Evolutionary conservation across 2,329 filamentous ascomycete genomes (phyloP), one percentile per base, ranked within the genome.

Genomic region (Rutstroemia sp.): DNA sequence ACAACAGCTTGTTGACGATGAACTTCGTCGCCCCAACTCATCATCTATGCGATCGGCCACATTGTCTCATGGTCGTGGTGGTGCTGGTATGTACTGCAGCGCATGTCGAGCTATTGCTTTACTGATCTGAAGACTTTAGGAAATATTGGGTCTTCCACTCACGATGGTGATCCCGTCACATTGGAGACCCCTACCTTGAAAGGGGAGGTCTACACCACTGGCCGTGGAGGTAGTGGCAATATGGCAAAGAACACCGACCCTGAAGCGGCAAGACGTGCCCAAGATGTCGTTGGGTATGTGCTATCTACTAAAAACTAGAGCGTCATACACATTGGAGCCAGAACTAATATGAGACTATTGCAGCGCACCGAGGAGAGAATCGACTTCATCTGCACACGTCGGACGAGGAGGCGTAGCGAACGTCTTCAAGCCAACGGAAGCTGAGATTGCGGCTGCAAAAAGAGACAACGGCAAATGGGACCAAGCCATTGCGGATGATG

Each of bases 101-200:
- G 47, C 46, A n/a, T 54, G 4, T 14, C 34, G 8, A 21, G 19
- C 9, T 49, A 58, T 48, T 38, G 39, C 17, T 39, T 47, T 41
- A 54, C 45, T 51, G 39, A 47, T 48, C 50, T 17, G 39, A 48
- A 16, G 47, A 12, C 8, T 45, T 27, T 56, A 76, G 75, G 86
- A 68, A 89, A 89, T 75, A 87, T 89, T 69, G 77, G 79, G 68
- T 76, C 80, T 62, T 71, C 75, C 57, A 70, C 75, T 61, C 72
- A 72, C 44, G 71, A 72, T 58, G 64, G 83, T 46, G 72, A 76
- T 30, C 75, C 82, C 51, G 74, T 81, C 61, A 88, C 92, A 67
- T 82, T 95, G 61, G 76, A 86, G 66, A 96, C 91, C 1, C 92
- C 92, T 1, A 87, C 83, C 12, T 82, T 97, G 69, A 96, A 95